These are phyloP conservation scores for Globisporangium middletonii DNA, from an alignment of 352 stramenopile genomes.

Conservation along the genomic window DNA sequence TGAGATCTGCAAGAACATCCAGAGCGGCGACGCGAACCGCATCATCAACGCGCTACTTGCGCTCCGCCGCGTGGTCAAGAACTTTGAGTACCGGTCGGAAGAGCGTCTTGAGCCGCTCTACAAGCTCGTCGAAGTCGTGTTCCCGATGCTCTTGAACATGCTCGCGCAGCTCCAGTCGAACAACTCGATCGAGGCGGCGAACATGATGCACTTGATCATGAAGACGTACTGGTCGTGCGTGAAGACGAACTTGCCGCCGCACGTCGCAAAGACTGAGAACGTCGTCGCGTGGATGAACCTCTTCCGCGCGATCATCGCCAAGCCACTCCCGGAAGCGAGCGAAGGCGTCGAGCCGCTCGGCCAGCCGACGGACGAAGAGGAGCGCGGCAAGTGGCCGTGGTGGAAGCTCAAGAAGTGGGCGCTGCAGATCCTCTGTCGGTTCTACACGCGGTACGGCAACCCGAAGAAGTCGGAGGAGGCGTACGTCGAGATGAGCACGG, in stretches of 20 bases:
- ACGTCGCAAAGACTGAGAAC: conserved; percentile 75
- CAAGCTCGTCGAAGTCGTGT: conserved; percentile 90
- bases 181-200: conserved; percentile 89
- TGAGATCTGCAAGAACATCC: conserved; percentile 88
- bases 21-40: conserved; percentile 77
- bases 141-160: conserved; percentile 92
- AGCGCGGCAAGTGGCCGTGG: conserved; percentile 92
- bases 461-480: conserved; percentile 91
- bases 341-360: conserved; percentile 71
- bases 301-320: conserved; percentile 78
- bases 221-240: conserved; percentile 98
- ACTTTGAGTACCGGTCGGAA: conserved; percentile 96
- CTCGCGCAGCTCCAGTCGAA: conserved; percentile 79
- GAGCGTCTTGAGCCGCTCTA: conserved; percentile 87
- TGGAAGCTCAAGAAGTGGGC: conserved; percentile 99
- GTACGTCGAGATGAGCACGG: conserved; percentile 89
- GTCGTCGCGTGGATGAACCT: conserved; percentile 94
- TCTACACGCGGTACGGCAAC: conserved; percentile 97
- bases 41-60: conserved; percentile 92
- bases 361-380: conserved; percentile 90
- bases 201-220: conserved; percentile 93
- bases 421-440: conserved; percentile 95
- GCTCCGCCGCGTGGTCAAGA: conserved; percentile 95
- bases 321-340: conserved; percentile 88
- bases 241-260: conserved; percentile 91